Evolutionary conservation across 441 rosid genomes (phyloP).

Genomic region (Populus hybrid): DNA sequence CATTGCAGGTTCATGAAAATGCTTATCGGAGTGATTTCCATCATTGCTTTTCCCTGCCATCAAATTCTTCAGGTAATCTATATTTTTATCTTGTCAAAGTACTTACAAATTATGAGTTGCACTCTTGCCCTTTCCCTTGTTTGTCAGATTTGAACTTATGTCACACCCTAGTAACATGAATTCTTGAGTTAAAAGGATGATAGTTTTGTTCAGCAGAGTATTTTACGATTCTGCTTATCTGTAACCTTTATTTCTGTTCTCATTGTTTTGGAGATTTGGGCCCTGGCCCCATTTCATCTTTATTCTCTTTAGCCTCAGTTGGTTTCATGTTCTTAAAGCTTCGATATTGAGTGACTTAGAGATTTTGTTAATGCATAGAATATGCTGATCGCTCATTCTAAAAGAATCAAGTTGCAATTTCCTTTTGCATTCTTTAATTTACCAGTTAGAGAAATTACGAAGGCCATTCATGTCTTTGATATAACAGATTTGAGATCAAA

Average conservation of each 20-base stretch:
- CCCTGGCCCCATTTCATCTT: neutral
- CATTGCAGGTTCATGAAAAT: conserved; percentile 87
- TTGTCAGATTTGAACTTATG: neutral
- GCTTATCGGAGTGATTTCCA: conserved; percentile 87
- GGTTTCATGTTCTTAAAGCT: neutral
- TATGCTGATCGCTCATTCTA: neutral
- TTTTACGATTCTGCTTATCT: neutral
- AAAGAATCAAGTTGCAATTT: neutral
- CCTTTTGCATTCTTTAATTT: neutral
- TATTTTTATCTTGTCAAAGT: neutral
- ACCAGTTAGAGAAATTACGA: neutral
- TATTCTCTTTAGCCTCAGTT: neutral
- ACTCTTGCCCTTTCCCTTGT: neutral
- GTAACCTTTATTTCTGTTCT: neutral
- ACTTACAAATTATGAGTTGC: neutral
- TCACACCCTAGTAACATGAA: neutral
- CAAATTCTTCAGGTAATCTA: conserved; percentile 67
- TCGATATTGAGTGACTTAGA: neutral
- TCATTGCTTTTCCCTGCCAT: conserved; percentile 82
- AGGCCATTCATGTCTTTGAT: neutral
- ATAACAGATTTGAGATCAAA: neutral
- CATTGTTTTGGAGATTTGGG: neutral
- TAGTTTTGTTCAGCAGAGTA: neutral
- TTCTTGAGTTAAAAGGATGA: too few relatives aligned
- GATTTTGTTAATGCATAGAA: neutral